phyloP scores from a whole-genome alignment of 371 early-diverging fungal genomes.

The Mortierella sp. region DNA sequence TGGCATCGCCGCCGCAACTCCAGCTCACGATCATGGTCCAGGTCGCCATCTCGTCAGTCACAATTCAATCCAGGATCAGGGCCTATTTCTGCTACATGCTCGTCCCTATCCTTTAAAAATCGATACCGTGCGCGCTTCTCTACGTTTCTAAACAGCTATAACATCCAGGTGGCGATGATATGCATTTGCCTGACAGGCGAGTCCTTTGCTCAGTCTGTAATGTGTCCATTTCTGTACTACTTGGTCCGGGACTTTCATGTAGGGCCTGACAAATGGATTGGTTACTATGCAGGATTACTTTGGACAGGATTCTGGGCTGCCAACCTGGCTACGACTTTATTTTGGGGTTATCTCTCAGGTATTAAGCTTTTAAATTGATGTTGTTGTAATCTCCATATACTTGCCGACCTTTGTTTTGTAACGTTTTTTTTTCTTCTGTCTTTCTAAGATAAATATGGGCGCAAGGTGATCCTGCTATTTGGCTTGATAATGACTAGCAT shows the following conservation, averaged over 20 bases:
- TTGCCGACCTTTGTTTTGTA: not conserved
- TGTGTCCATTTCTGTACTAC: constrained; percentile 35
- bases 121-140: not conserved
- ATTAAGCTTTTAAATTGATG: not conserved
- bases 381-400: no score
- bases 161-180: constrained; percentile 30
- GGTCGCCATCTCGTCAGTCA: not conserved
- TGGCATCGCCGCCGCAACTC: not conserved
- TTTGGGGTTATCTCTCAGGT: constrained; percentile 44
- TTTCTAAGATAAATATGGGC: constrained; percentile 31
- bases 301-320: constrained; percentile 40
- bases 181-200: constrained; percentile 35
- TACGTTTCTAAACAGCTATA: constrained; percentile 18
- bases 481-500: constrained; percentile 35
- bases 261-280: constrained; percentile 36
- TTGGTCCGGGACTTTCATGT: constrained; percentile 44
- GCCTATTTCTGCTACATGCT: not conserved
- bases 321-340: constrained; percentile 27
- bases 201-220: constrained; percentile 32
- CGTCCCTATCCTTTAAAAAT: not conserved
- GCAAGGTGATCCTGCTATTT: constrained; percentile 26
- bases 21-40: constrained; percentile 1
- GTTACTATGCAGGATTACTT: constrained; percentile 38
- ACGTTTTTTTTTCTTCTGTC: not conserved
- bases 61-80: not conserved